Evolutionary conservation across 1,284 basidiomycete genomes (phyloP), one percentile per base, ranked within the genome.

Genomic region (Puccinia horiana): DNA sequence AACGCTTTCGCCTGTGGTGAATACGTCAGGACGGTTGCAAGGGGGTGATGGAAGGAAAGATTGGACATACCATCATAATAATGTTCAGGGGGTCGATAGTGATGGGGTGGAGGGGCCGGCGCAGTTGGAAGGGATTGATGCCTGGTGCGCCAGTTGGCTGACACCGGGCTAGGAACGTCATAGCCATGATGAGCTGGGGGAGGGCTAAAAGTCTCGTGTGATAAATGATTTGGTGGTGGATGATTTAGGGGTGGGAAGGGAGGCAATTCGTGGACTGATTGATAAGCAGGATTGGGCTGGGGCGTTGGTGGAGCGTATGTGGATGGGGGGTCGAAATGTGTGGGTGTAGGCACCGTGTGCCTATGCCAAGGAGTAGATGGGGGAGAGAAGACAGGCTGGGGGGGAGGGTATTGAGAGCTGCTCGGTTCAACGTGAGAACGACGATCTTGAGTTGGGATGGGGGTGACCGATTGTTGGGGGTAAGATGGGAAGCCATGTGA

Each of bases 311-410:
- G 40, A n/a, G 70, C 35, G 35, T 32, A 73, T 16, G 72, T n/a
- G 11, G 70, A 74, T 32, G 52, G 26, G 44, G 70, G 58, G 37
- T 75, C 79, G 32, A 75, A 63, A 40, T 63, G 35, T n/a, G 56
- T 32, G 26, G 77, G 8, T 47, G 56, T 12, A 1, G 54, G 18
- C 14, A 35, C 9, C 29, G 79, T 63, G 54, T 61, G 70, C 58
- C 61, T 26, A 42, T 70, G 72, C 79, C 79, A 81, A 16, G 79
- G 79, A 20, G 79, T 81, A 14, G 79, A 52, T 32, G 79, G 79
- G 35, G 79, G 79, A 29, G 79, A 81, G 47, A 74, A 81, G 56
- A 81, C 35, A 16, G 70, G 72, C 32, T 81, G 69, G 11, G 56
- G 61, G 20, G 61, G 61, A 3, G 75, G 61, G n/a, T 77, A 67